Conservation (phyloP, 106 monocot species). For the Amphibolis antarctica region DNA sequence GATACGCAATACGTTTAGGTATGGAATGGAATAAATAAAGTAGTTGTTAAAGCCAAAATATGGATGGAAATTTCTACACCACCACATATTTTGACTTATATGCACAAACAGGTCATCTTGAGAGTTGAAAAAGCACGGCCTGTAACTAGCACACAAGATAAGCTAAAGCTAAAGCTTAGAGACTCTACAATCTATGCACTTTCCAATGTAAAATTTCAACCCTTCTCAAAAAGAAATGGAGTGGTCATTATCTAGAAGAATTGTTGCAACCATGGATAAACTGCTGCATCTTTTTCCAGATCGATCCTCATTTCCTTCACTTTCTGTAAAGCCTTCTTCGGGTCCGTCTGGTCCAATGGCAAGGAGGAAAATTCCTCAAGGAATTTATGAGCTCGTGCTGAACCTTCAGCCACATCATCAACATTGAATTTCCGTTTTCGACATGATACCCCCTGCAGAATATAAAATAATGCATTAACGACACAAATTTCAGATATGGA, state of each 20-base stretch:
- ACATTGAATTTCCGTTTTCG: slow-evolving; percentile 22
- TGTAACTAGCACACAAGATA: too few species aligned
- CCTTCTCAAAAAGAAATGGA: not conserved
- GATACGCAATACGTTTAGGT: too few species aligned
- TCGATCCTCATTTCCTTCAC: slow-evolving; percentile 31
- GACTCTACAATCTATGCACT: too few species aligned
- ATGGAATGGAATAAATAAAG: too few species aligned
- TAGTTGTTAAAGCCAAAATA: too few species aligned
- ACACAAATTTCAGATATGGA: too few species aligned
- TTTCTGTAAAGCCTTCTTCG: slow-evolving; percentile 18
- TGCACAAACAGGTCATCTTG: too few species aligned
- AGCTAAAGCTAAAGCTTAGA: too few species aligned
- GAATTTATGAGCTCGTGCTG: slow-evolving; percentile 40
- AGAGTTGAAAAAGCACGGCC: too few species aligned
- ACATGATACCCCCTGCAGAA: slow-evolving; percentile 21
- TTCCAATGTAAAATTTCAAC: not conserved
- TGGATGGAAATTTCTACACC: too few species aligned
- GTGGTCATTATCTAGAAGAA: slow-evolving; percentile 20
- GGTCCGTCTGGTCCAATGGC: slow-evolving; percentile 54
- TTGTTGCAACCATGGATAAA: slow-evolving; percentile 55
- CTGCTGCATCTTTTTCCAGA: slow-evolving; percentile 43
- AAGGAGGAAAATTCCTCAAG: slow-evolving; percentile 44
- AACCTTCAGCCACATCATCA: slow-evolving; percentile 41
- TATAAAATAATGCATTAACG: not conserved
- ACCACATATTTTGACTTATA: too few species aligned